Evolutionary conservation across 2,329 filamentous ascomycete genomes (phyloP), one percentile per base, ranked within the genome.

Genomic region (Orbilia javanica): DNA sequence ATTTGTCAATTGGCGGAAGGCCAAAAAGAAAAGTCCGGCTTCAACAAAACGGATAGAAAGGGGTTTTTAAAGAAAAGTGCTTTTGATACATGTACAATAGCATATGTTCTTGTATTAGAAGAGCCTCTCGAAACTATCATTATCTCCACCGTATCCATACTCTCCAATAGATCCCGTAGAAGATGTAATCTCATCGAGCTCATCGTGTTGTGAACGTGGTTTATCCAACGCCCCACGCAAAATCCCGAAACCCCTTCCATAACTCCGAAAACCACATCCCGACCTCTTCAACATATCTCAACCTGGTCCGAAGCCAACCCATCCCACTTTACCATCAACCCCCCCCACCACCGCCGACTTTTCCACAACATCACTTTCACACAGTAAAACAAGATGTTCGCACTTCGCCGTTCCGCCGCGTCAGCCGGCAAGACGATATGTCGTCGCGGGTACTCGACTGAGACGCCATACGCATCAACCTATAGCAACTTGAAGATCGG

Each of bases 401-500:
- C 75, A 68, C 39, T 79, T 46, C 62, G 68, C 65, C 75, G 68
- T 63, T 57, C 39, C 68, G 75, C 75, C 68, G 75, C 68, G 63
- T 67, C 60, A 31, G 57, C 68, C 42, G 50, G 75, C 65, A 64
- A 64, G 39, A 46, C 48, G 50, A 48, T 60, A 52, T 73, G 42
- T 44, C 67, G 75, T 60, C 57, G 73, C 31, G 75, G 62, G 31
- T 79, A 72, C 46, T 25, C 68, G 13, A 72, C 74, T 15, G 75
- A 79, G 46, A 39, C 68, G 39, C 68, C 68, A 36, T 84, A 84
- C 79, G 84, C 84, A 39, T 87, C 90, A 81, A 92, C 90, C 0
- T 87, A 92, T 36, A 85, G 85, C 2, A 91, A 92, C 81, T 85
- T 92, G 75, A 90, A 88, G 80, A 91, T 92, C 80, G 90, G 90